Conservation (phyloP, 2,329 filamentous ascomycete species). For the Colletotrichum australisinense region DNA sequence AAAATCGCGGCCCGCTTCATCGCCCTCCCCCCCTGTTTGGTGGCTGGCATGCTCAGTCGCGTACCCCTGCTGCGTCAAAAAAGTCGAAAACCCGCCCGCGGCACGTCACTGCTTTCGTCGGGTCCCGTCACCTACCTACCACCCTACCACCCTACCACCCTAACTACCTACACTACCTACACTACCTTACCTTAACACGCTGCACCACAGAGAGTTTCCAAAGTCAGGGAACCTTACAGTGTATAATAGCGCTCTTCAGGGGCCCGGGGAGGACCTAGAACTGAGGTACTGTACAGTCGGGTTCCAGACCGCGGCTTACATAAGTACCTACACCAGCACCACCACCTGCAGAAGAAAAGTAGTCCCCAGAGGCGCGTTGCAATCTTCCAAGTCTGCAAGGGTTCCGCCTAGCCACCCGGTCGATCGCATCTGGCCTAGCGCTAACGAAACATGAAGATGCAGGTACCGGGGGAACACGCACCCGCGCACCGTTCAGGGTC, state of each 20-base stretch:
- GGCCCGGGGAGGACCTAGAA: too few species aligned
- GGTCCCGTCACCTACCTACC: too few species aligned
- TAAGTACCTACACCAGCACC: background rate
- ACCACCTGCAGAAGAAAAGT: background rate
- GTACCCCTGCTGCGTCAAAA: conserved; percentile 25
- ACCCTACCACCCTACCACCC: too few species aligned
- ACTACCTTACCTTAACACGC: too few species aligned
- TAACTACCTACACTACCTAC: too few species aligned
- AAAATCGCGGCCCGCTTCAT: conserved; percentile 10
- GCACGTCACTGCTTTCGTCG: background rate
- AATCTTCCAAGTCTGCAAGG: conserved; percentile 6
- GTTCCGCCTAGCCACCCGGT: conserved; percentile 15
- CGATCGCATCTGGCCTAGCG: conserved; percentile 29
- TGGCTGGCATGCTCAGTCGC: conserved; percentile 27
- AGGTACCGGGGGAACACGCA: conserved; percentile 6
- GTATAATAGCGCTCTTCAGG: background rate
- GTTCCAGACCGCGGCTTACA: conserved; percentile 26
- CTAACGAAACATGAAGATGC: conserved; percentile 35
- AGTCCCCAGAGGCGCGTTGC: conserved; percentile 34
- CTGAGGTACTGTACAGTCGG: too few species aligned
- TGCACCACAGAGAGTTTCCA: too few species aligned
- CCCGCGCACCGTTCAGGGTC: conserved; percentile 13
- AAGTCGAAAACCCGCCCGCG: background rate
- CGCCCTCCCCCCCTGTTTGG: conserved; percentile 6
- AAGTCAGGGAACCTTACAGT: background rate